Base-by-base conservation (phyloP, 768 basidiomycete genomes). In the Boletellus emodensis region DNA sequence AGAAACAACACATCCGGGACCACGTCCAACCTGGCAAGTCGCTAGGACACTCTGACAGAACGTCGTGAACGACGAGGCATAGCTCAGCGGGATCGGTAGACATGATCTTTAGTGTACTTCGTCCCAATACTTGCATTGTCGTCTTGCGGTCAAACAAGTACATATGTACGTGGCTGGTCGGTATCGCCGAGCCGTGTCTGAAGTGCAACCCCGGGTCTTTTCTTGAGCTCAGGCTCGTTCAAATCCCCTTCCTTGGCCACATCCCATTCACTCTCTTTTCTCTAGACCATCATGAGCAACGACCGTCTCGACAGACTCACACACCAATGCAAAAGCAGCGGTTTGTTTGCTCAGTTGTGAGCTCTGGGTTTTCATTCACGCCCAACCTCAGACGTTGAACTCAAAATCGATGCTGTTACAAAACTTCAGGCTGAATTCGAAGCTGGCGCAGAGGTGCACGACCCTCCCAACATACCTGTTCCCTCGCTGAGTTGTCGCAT, bases 1-100 rank as follows among this genome's bases (percentile, higher is more conserved):
- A 95, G 87, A 97, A 97, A 70, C 94, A 95, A 64, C 79, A 87
- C 43, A 81, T 96, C 56, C 79, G 94, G 34, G 90, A 96, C 69
- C 65, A 77, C 24, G 69, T 96, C 26, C 84, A 92, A 62, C 94
- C 94, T 28, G 85, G 79, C 39, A 81, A 81, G 62, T 84, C 83
- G 11, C 70, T 97, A 8, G 94, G 94, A 1, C 94, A 97, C 67
- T 95, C 94, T 17, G 94, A 96, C 68, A 81, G 72, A 61, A 77
- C 76, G 49, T 41, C 56, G 18, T 66, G 33, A 54, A 52, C 36
- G 39, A 26, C 24, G 24, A 26, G 40, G 41, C 26, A 28, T 22
- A 10, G 17, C 20, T 47, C 8, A 17, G 39, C 42, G 49, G 45
- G 46, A 42, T 17, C 18, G 48, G 51, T 4, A 26, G 24, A 26